phyloP scores from a whole-genome alignment of 108 stramenopile species.

The Nitzschia sp. region DNA sequence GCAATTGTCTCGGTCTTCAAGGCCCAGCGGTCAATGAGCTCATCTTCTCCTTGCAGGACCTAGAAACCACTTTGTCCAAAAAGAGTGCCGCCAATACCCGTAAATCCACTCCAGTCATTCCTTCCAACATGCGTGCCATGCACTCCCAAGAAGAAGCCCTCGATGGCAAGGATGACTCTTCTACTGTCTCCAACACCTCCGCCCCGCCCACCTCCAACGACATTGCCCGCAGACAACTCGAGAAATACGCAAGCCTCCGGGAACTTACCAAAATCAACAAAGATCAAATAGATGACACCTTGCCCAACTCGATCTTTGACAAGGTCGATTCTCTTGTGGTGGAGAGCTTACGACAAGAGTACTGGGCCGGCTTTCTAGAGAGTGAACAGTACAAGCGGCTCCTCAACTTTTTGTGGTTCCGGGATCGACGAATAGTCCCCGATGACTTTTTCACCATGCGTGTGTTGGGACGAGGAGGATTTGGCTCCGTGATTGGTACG shows the following conservation, averaged over 20 bases:
- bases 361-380: conserved; percentile 61
- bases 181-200: not conserved
- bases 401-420: conserved; percentile 75
- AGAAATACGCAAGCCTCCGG: conserved; percentile 21
- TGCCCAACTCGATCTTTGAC: conserved; percentile 61
- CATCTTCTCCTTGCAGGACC: not conserved
- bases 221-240: conserved; percentile 6
- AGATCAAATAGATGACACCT: conserved; percentile 6
- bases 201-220: not conserved
- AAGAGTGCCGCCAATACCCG: not conserved
- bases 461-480: conserved; percentile 91
- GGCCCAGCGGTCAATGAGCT: conserved; percentile 23
- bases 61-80: not conserved
- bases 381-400: conserved; percentile 56
- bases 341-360: conserved; percentile 52
- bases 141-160: not conserved
- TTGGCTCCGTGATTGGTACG: conserved; percentile 91
- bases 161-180: not conserved
- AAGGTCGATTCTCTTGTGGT: conserved; percentile 61
- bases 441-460: conserved; percentile 94
- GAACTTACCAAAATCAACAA: conserved; percentile 28
- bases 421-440: conserved; percentile 70
- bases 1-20: conserved; percentile 44
- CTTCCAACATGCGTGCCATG: not conserved
- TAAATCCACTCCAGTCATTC: not conserved